Conservation (phyloP, 805 yeast species). For the Hanseniaspora pseudoguilliermondii region DNA sequence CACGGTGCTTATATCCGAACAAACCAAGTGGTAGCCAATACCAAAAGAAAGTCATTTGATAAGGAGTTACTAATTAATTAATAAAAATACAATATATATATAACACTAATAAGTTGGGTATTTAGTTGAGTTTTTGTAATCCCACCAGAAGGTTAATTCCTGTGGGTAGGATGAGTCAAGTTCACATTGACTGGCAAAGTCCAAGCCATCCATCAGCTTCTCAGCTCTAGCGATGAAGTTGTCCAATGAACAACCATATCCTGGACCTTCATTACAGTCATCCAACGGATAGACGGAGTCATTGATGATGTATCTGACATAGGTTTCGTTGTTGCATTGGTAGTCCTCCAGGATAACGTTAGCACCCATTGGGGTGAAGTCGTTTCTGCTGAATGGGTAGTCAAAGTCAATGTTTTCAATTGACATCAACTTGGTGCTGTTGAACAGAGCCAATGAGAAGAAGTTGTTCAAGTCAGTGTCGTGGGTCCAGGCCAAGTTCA, state of each 20-base stretch:
- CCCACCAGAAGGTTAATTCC: slow-evolving; percentile 21
- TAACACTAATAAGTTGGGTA: not conserved
- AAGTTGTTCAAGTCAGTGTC: slow-evolving; percentile 55
- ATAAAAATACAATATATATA: not conserved
- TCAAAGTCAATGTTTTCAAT: slow-evolving; percentile 35
- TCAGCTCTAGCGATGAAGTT: slow-evolving; percentile 27
- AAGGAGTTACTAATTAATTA: not conserved
- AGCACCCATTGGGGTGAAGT: slow-evolving; percentile 48
- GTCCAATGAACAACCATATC: slow-evolving; percentile 34
- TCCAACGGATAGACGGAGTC: slow-evolving; percentile 44
- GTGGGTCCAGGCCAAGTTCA: slow-evolving; percentile 52
- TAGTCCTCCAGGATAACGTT: slow-evolving; percentile 39
- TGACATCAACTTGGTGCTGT: slow-evolving; percentile 28
- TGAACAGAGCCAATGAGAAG: slow-evolving; percentile 44
- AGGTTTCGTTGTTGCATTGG: slow-evolving; percentile 27
- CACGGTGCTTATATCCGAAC: no score
- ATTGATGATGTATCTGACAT: slow-evolving; percentile 39
- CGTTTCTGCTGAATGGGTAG: slow-evolving; percentile 35
- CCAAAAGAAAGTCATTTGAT: no score
- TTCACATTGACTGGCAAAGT: slow-evolving; percentile 27
- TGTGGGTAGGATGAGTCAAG: slow-evolving; percentile 15
- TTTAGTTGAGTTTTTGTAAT: slow-evolving; percentile 16
- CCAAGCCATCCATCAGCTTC: slow-evolving; percentile 23
- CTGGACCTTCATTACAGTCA: slow-evolving; percentile 43
- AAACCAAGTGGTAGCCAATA: no score